Evolutionary conservation across 1,139 yeast genomes (phyloP).

Genomic region (Yamadazyma trypodendri): DNA sequence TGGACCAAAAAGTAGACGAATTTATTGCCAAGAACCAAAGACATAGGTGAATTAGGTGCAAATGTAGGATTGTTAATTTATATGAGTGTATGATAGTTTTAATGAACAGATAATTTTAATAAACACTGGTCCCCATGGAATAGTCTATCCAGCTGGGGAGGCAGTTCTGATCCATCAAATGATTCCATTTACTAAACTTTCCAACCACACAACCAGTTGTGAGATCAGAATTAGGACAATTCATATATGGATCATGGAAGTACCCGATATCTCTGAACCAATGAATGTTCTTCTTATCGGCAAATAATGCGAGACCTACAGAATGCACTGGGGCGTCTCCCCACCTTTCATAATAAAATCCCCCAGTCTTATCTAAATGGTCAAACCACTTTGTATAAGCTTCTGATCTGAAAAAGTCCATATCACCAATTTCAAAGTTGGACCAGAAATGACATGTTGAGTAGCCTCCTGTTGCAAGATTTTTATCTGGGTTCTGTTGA

Average conservation of each 20-base stretch:
- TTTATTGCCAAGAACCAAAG: constrained; percentile 8
- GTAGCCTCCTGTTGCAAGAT: constrained; percentile 57
- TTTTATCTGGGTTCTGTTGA: constrained; percentile 58
- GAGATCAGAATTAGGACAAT: constrained; percentile 58
- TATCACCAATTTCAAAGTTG: constrained; percentile 77
- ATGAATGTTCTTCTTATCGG: constrained; percentile 66
- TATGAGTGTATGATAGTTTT: constrained; percentile 1
- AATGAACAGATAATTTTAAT: too few species aligned
- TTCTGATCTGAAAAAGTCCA: constrained; percentile 72
- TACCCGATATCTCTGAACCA: constrained; percentile 92
- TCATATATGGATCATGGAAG: constrained; percentile 67
- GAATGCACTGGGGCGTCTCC: constrained; percentile 92
- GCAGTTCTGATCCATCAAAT: constrained; percentile 65
- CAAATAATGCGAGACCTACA: constrained; percentile 70
- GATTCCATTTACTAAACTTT: constrained; percentile 32
- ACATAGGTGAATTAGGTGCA: background rate
- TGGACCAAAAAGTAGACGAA: constrained; percentile 27
- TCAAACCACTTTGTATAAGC: constrained; percentile 67
- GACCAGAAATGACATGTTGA: constrained; percentile 91
- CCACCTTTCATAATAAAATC: constrained; percentile 86
- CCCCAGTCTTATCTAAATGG: constrained; percentile 65
- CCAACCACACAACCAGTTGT: constrained; percentile 29
- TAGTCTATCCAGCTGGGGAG: constrained; percentile 70
- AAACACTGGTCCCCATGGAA: too few species aligned
- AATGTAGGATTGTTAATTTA: too few species aligned